These are phyloP conservation scores for Hericium rajendrae DNA, from an alignment of 768 basidiomycete genomes.

Conservation along the genomic window DNA sequence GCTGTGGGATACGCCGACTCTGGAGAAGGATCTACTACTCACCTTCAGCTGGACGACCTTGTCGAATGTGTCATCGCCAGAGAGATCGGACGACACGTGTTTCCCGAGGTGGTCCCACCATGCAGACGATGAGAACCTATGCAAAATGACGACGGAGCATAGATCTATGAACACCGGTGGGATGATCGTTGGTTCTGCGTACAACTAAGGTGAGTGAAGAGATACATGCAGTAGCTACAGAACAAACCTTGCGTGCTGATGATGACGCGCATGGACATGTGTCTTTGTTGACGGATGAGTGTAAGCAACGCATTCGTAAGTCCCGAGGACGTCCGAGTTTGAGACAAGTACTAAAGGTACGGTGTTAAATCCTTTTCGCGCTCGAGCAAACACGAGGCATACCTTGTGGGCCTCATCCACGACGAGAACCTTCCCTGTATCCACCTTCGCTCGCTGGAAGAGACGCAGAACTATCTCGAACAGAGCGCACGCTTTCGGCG, in stretches of 20 bases:
- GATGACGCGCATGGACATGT: conserved; percentile 61
- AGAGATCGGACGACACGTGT: conserved; percentile 59
- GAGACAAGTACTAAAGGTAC: conserved; percentile 40
- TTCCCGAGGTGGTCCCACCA: conserved; percentile 67
- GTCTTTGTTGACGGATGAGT: conserved; percentile 60
- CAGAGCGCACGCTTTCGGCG: conserved; percentile 53
- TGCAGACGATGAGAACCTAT: conserved; percentile 65
- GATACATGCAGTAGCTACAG: not conserved
- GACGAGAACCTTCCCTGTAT: conserved; percentile 57
- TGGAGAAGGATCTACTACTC: conserved; percentile 3
- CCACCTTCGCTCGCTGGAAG: conserved; percentile 51
- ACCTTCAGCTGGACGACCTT: conserved; percentile 59
- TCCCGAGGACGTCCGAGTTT: conserved; percentile 34
- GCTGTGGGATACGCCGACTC: not conserved
- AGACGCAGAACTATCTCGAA: conserved; percentile 62
- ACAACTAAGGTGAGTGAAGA: not conserved
- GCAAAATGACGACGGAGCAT: conserved; percentile 55
- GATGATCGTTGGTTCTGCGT: conserved; percentile 60
- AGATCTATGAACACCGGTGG: conserved; percentile 60
- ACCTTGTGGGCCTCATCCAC: conserved; percentile 76
- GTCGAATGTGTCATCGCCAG: conserved; percentile 51
- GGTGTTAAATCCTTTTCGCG: not conserved
- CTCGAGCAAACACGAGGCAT: conserved; percentile 3
- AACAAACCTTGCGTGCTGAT: conserved; percentile 59
- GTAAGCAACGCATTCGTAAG: conserved; percentile 49